Conservation (phyloP, 768 basidiomycete genomes). For the Tricholoma flavovirens region DNA sequence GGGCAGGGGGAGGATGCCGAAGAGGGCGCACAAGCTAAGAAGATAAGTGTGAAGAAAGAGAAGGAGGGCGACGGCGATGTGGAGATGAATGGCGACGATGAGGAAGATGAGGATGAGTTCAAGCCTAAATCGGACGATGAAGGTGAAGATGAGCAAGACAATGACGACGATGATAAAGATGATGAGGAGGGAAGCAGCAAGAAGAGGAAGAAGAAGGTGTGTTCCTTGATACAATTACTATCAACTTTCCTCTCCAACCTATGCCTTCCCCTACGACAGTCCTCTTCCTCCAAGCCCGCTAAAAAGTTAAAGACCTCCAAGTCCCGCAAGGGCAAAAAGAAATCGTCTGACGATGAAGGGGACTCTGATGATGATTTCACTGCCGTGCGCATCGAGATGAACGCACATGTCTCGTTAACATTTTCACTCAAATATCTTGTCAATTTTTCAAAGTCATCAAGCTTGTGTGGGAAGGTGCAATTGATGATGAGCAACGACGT, state of each 20-base stretch:
- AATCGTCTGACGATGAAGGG: slow-evolving; percentile 30
- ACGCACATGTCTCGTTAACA: slow-evolving; percentile 84
- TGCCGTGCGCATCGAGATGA: slow-evolving; percentile 77
- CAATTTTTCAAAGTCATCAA: slow-evolving; percentile 90
- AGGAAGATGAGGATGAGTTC: slow-evolving; percentile 53
- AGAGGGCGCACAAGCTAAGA: slow-evolving; percentile 38
- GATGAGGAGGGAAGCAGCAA: slow-evolving; percentile 48
- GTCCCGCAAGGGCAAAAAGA: slow-evolving; percentile 54
- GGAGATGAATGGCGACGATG: slow-evolving; percentile 42
- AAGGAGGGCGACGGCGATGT: slow-evolving; percentile 40
- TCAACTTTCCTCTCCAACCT: not conserved
- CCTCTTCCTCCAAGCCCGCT: slow-evolving; percentile 34
- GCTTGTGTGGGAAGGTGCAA: slow-evolving; percentile 65
- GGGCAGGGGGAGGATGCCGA: slow-evolving; percentile 42
- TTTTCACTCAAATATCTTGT: slow-evolving; percentile 97
- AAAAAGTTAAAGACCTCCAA: slow-evolving; percentile 44
- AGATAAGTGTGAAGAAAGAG: slow-evolving; percentile 43
- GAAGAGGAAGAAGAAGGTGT: slow-evolving; percentile 71
- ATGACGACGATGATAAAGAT: slow-evolving; percentile 45
- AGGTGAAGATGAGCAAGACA: slow-evolving; percentile 48
- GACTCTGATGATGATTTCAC: slow-evolving; percentile 40
- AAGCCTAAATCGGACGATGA: slow-evolving; percentile 49
- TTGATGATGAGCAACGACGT: slow-evolving; percentile 92
- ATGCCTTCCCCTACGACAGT: slow-evolving; percentile 18
- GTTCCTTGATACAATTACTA: not conserved